Base-by-base conservation (phyloP, 345 rosid species). In the Rhizophora apiculata region DNA sequence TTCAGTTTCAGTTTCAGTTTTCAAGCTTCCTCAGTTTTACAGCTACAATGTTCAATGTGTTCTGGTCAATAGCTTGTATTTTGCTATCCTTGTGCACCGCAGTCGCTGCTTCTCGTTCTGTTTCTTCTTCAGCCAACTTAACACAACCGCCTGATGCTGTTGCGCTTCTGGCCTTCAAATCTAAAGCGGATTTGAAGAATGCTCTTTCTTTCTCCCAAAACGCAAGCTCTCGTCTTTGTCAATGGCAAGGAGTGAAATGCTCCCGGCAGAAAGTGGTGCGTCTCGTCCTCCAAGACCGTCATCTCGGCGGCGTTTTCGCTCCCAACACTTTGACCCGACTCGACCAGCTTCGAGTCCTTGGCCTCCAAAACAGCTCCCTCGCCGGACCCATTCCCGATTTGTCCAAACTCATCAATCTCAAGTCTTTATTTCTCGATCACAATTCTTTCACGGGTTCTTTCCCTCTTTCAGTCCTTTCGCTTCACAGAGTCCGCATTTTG, bases 321-420 rank as follows among this genome's bases (percentile, higher is more conserved):
- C 74, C 89, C 53, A 65, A 79, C 81, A 81, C 96, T 3, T 59
- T 93, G 69, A 76, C 85, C 55, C 76, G 70, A 37, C 96, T 93
- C 53, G 91, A 81, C 82, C 91, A 93, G 85, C 96, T 93, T 26
- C 91, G 98, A 4, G 97, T 93, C 62, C 85, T 93, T 53, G 82
- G 94, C 73, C 95, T 93, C 31, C 91, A 89, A 53, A 91, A 88
- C 88, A 82, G 65, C 84, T 91, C 97, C 7, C 87, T 93, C 68
- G 76, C 83, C 65, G 98, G 97, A 4, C 82, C 85, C 22, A 69
- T 91, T 57, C 98, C 98, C 0, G 95, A 93, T 66, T 77, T 91
- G 9, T 91, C 98, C 30, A 66, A 67, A 5, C 89, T 93, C 60
- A 13, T 76, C 72, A 91, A 89, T 68, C 91, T 93, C 76, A 93